phyloP scores from a whole-genome alignment of 1,139 yeast genomes.

The Sugiyamaella grinbergsii region DNA sequence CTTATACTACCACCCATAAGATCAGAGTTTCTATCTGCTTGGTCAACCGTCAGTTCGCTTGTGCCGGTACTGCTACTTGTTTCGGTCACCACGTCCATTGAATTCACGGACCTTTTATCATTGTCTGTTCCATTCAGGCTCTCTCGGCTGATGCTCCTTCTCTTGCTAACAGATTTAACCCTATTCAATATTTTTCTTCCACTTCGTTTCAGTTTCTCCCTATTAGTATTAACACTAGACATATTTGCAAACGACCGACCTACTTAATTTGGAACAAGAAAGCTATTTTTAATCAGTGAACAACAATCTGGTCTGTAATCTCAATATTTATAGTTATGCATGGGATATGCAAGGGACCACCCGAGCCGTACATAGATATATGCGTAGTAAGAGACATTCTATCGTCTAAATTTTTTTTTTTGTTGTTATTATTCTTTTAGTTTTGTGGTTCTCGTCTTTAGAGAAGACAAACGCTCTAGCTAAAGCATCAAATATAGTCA shows the following conservation, averaged over 20 bases:
- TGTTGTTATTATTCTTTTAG: not conserved
- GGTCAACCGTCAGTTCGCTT: not conserved
- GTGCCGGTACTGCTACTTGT: not conserved
- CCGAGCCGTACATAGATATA: not conserved
- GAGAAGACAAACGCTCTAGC: too few relatives aligned
- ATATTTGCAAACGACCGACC: not conserved
- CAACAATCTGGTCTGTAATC: too few relatives aligned
- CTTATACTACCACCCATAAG: too few relatives aligned
- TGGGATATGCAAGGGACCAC: not conserved
- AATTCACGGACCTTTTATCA: not conserved
- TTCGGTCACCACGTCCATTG: not conserved
- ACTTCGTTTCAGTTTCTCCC: constrained; percentile 8
- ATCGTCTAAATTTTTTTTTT: too few relatives aligned
- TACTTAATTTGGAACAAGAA: too few relatives aligned
- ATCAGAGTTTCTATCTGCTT: too few relatives aligned
- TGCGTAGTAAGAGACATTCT: too few relatives aligned
- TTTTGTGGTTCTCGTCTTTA: too few relatives aligned
- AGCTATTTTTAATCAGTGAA: constrained; percentile 25
- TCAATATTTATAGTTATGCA: not conserved
- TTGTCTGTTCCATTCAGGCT: not conserved
- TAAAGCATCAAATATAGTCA: too few relatives aligned
- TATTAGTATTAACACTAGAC: constrained; percentile 12
- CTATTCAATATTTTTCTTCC: constrained; percentile 18
- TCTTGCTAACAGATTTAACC: constrained; percentile 13
- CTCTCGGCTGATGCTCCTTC: not conserved